Evolutionary conservation across 2,329 filamentous ascomycete genomes (phyloP).

Genomic region (Ophiostoma perfectum): DNA sequence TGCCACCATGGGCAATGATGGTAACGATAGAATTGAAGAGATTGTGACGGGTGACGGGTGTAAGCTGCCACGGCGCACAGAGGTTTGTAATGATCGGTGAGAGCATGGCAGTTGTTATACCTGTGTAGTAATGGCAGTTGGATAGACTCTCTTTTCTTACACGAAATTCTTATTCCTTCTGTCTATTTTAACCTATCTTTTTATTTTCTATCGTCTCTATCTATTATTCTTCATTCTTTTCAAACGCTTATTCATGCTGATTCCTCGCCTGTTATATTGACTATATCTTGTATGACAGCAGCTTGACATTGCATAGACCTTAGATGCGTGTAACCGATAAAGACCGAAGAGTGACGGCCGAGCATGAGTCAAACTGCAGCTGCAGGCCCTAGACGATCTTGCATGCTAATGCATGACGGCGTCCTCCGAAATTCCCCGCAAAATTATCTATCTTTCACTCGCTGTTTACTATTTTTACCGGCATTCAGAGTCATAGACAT

Average conservation of each 20-base stretch:
- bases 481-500: not conserved
- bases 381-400: conserved; percentile 7
- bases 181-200: not conserved
- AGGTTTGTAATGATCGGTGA: not conserved
- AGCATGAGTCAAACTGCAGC: not conserved
- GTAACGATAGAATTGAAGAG: not conserved
- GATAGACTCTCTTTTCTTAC: not conserved
- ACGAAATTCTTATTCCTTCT: not conserved
- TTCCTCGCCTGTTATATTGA: not conserved
- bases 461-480: not conserved
- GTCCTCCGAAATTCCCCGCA: conserved; percentile 6
- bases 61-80: not conserved
- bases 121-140: not conserved
- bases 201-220: not conserved
- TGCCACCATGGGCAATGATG: not conserved
- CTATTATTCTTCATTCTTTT: not conserved
- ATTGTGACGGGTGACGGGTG: conserved; percentile 7
- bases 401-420: not conserved
- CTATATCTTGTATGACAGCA: not conserved
- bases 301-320: not conserved
- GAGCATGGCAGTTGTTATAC: not conserved
- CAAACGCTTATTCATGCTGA: not conserved
- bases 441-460: not conserved
- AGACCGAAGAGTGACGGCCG: not conserved
- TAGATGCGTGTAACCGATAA: not conserved